These are phyloP conservation scores for Vachellia pachyceras DNA, from an alignment of 306 rosid genomes.

Conservation along the genomic window DNA sequence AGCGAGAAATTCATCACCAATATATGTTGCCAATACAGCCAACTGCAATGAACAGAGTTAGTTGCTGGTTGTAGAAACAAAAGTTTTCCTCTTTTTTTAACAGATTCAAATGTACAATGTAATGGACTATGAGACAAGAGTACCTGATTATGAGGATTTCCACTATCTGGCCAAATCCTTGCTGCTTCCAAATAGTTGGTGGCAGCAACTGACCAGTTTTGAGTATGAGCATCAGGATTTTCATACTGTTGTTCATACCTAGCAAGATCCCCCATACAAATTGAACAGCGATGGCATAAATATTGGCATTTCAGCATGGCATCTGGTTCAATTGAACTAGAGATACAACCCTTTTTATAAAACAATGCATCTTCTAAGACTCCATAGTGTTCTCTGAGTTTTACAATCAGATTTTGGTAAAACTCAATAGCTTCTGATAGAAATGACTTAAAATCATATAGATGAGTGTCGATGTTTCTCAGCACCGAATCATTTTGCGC, in stretches of 20 bases:
- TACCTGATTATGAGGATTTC: conserved; percentile 98
- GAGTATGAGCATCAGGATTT: conserved; percentile 57
- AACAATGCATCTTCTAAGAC: conserved; percentile 64
- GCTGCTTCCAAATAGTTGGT: conserved; percentile 86
- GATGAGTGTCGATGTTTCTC: conserved; percentile 43
- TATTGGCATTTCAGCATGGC: conserved; percentile 65
- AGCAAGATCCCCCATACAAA: conserved; percentile 94
- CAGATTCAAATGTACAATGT: not conserved
- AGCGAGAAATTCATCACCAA: conserved; percentile 92
- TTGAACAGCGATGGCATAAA: conserved; percentile 90
- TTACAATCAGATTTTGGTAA: conserved; percentile 70
- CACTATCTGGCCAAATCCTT: conserved; percentile 92
- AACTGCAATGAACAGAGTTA: conserved; percentile 54
- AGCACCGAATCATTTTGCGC: conserved; percentile 38
- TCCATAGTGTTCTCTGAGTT: conserved; percentile 61
- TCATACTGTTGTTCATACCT: conserved; percentile 85
- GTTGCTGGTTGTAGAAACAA: conserved; percentile 26
- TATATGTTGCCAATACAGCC: conserved; percentile 94
- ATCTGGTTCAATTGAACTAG: conserved; percentile 53
- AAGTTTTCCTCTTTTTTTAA: not conserved
- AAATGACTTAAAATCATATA: conserved; percentile 63
- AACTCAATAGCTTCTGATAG: conserved; percentile 77
- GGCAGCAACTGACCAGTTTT: conserved; percentile 92
- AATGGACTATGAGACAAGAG: conserved; percentile 1
- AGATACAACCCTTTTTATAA: conserved; percentile 42